phyloP scores from a whole-genome alignment of 2,329 filamentous ascomycete species.

The Microdochium trichocladiopsis region DNA sequence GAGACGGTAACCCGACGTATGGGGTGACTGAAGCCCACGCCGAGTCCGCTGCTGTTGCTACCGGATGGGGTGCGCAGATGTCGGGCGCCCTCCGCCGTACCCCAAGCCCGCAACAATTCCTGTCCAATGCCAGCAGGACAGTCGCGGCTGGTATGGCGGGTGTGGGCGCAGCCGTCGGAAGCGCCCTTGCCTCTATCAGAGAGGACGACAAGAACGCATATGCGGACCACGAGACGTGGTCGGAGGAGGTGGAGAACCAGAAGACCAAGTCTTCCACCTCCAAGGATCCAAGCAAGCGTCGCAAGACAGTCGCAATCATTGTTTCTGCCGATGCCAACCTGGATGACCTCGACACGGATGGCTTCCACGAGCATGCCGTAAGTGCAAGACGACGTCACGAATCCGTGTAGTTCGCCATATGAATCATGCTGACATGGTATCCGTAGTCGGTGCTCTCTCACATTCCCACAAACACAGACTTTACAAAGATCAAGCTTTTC shows the following conservation, averaged over 20 bases:
- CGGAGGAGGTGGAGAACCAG: constrained; percentile 75
- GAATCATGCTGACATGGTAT: constrained; percentile 6
- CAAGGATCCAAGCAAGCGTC: constrained; percentile 36
- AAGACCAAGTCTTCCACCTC: constrained; percentile 31
- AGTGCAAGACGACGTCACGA: constrained; percentile 23
- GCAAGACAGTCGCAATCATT: constrained; percentile 80
- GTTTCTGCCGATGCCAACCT: constrained; percentile 69
- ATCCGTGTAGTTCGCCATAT: constrained; percentile 8
- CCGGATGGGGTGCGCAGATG: constrained; percentile 69
- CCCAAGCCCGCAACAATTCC: constrained; percentile 80
- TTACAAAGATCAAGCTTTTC: constrained; percentile 69
- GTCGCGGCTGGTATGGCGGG: constrained; percentile 77
- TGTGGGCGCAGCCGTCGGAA: constrained; percentile 74
- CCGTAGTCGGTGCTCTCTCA: constrained; percentile 77
- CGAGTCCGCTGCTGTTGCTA: constrained; percentile 25
- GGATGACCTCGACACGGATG: constrained; percentile 50
- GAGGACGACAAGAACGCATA: constrained; percentile 78
- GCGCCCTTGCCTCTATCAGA: constrained; percentile 73
- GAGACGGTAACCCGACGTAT: constrained; percentile 32
- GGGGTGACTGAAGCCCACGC: constrained; percentile 27
- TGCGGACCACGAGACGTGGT: constrained; percentile 85
- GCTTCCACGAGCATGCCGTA: constrained; percentile 75
- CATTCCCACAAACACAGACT: constrained; percentile 71
- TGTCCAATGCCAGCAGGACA: constrained; percentile 75
- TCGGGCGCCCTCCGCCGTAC: constrained; percentile 75